phyloP scores from a whole-genome alignment of 768 basidiomycete genomes.

The Piloderma croceum region DNA sequence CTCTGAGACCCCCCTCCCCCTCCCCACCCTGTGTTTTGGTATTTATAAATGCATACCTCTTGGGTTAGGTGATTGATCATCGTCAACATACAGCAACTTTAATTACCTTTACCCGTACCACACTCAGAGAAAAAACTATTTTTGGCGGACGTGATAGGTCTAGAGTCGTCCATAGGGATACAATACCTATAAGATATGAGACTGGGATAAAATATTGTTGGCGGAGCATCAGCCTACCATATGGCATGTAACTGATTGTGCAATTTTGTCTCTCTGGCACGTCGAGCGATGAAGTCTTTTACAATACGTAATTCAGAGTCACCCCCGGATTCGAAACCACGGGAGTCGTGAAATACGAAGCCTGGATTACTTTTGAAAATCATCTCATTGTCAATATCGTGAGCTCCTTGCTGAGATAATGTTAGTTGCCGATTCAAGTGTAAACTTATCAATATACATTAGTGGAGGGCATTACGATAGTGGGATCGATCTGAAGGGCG shows the following conservation, averaged over 20 bases:
- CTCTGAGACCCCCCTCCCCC: no score
- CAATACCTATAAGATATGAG: background rate
- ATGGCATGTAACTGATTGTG: slow-evolving; percentile 1
- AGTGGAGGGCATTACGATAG: background rate
- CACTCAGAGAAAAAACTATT: background rate
- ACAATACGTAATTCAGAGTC: slow-evolving; percentile 4
- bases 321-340: slow-evolving; percentile 20
- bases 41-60: no score
- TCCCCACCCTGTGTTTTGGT: no score
- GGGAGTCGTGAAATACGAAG: slow-evolving; percentile 25
- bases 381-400: slow-evolving; percentile 18
- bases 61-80: background rate
- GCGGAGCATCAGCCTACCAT: no score
- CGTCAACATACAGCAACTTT: background rate
- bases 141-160: background rate
- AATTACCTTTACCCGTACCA: background rate
- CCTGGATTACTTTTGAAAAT: slow-evolving; percentile 18
- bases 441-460: background rate
- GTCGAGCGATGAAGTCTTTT: slow-evolving; percentile 7
- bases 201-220: background rate
- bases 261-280: slow-evolving; percentile 3
- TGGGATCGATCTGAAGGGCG: background rate
- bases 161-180: background rate
- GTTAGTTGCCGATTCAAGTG: no score
- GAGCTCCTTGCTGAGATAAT: slow-evolving; percentile 21